Evolutionary conservation across 768 basidiomycete genomes (phyloP).

Genomic region (Tylopilus balloui): DNA sequence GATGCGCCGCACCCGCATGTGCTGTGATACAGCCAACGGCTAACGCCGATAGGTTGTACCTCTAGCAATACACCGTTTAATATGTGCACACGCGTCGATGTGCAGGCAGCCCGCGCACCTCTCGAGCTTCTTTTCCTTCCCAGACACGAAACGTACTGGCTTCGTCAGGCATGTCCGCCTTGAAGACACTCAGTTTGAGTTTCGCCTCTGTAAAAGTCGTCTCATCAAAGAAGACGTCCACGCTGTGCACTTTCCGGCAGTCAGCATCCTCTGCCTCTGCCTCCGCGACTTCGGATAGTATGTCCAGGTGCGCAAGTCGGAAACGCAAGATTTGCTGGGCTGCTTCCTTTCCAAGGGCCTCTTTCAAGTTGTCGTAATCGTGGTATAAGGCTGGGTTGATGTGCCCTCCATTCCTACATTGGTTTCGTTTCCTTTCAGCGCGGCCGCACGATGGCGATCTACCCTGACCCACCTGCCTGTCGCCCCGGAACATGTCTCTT

Average conservation of each 20-base stretch:
- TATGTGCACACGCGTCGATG: background rate
- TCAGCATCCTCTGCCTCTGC: constrained; percentile 26
- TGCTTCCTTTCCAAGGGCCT: constrained; percentile 33
- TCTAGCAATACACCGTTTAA: constrained; percentile 32
- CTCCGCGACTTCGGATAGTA: constrained; percentile 29
- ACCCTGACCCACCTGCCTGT: constrained; percentile 41
- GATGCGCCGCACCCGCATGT: constrained; percentile 59
- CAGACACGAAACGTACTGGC: constrained; percentile 26
- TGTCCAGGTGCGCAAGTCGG: constrained; percentile 35
- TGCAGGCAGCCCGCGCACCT: constrained; percentile 25
- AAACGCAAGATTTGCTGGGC: constrained; percentile 40
- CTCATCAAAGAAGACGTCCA: constrained; percentile 34
- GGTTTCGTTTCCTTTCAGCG: background rate
- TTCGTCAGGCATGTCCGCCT: constrained; percentile 49
- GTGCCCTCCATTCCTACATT: constrained; percentile 46
- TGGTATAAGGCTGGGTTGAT: constrained; percentile 46
- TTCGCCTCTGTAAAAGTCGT: constrained; percentile 37
- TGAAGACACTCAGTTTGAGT: constrained; percentile 41
- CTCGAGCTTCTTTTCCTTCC: constrained; percentile 32
- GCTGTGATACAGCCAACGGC: constrained; percentile 50
- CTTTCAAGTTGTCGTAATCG: constrained; percentile 40
- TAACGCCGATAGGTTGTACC: constrained; percentile 42
- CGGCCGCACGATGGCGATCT: background rate
- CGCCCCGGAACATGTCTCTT: constrained; percentile 52
- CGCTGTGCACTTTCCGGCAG: constrained; percentile 31